Conservation (phyloP, 768 basidiomycete genomes). For the Gautieria morchelliformis region DNA sequence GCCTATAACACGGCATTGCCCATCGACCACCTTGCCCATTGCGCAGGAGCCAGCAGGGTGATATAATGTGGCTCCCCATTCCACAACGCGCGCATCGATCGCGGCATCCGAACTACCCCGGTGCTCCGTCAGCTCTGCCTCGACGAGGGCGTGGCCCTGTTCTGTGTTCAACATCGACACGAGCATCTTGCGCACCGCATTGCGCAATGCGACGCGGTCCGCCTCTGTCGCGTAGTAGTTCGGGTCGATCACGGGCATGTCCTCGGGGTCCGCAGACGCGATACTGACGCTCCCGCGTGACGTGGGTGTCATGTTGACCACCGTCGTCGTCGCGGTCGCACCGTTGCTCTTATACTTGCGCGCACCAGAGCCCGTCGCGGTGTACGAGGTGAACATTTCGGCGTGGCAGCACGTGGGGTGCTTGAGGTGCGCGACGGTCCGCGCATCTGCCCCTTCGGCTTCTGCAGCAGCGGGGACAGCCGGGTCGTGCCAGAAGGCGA, state of each 20-base stretch:
- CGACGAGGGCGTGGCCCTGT: neutral
- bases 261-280: neutral
- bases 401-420: neutral
- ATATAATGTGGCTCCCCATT: neutral
- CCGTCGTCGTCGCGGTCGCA: neutral
- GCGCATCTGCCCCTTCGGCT: neutral
- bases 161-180: neutral
- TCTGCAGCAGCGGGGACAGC: neutral
- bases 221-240: neutral
- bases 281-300: neutral
- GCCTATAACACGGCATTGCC: conserved; percentile 12
- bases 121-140: conserved; percentile 23
- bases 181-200: neutral
- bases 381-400: neutral
- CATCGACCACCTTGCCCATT: conserved; percentile 11
- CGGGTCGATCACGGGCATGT: neutral
- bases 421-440: neutral
- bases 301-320: neutral
- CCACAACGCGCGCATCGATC: neutral
- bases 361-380: neutral
- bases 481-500: neutral
- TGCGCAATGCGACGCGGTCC: neutral
- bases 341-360: neutral
- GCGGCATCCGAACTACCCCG: conserved; percentile 33
- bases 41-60: neutral